These are phyloP conservation scores for Auricularia heimuer DNA, from an alignment of 768 basidiomycete species.

Conservation along the genomic window DNA sequence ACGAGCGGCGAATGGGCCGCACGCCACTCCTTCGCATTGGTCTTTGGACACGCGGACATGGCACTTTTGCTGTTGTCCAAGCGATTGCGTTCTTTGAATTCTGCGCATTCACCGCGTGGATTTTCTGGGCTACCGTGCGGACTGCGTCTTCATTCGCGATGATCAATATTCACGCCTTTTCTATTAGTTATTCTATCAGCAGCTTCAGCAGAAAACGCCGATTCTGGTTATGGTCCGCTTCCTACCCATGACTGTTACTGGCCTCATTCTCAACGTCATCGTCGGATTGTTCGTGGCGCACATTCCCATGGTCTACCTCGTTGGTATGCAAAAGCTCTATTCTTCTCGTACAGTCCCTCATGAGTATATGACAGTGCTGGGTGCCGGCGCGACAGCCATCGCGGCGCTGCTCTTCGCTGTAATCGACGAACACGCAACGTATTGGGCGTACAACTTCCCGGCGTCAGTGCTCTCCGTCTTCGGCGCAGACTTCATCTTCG, in stretches of 20 bases:
- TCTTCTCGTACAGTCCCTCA: too few species aligned
- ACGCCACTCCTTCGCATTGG: conserved; percentile 59
- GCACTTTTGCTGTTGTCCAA: conserved; percentile 53
- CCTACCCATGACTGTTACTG: conserved; percentile 61
- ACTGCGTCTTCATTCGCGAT: not conserved
- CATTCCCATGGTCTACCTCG: conserved; percentile 40
- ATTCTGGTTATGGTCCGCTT: conserved; percentile 55
- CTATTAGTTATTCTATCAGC: conserved; percentile 44
- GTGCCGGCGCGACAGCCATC: conserved; percentile 46
- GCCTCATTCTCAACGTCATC: conserved; percentile 52
- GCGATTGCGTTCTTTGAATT: conserved; percentile 55
- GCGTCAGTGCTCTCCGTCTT: conserved; percentile 54
- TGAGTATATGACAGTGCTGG: conserved; percentile 28
- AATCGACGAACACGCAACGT: conserved; percentile 44
- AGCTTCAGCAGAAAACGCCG: conserved; percentile 23
- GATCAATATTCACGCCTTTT: not conserved
- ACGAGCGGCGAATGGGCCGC: conserved; percentile 13
- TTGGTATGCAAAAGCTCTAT: conserved; percentile 30
- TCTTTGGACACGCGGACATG: conserved; percentile 53
- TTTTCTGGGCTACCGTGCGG: conserved; percentile 38
- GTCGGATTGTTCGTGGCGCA: conserved; percentile 50
- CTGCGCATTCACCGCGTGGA: conserved; percentile 33
- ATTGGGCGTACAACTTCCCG: conserved; percentile 73
- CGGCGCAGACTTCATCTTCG: conserved; percentile 70
- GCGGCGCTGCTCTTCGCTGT: conserved; percentile 61